Base-by-base conservation (phyloP, 176 grass and related monocot species). In the Elymus sibiricus region DNA sequence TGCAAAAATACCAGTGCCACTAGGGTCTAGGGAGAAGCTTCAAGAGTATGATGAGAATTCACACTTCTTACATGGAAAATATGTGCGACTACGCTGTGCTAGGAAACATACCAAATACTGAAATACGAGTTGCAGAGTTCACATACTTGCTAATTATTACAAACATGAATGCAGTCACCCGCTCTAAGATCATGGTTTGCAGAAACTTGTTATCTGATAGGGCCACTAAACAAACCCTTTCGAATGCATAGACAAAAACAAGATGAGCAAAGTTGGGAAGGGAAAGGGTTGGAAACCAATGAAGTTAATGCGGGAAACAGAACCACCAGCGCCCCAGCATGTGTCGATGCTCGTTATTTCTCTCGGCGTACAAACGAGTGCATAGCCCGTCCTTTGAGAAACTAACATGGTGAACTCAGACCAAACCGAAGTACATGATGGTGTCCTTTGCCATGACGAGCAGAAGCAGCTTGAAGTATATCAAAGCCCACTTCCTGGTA, bases 401-500 rank as follows among this genome's bases (percentile, higher is more conserved):
- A 65, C 62, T 58, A 75, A 22, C 32, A 64, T 11, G 3, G 31
- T 11, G 16, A 87, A 29, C 62, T 90, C 82, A 96, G 82, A 90
- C 82, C 74, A 96, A 60, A 84, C 94, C 77, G n/a, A 99, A 94
- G 74, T 56, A 83, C 58, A 92, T 31, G 12, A 97, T 80, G 72
- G 90, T 97, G 79, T 99, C 94, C 90, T 97, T 97, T 0, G 94
- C 92, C 85, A 94, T 91, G 85, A 96, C 84, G 62, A 96, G 78
- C 64, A 99, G 76, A 32, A 99, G 86, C 66, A 99, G 68, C 77
- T 93, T 92, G 42, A 96, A 91, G 80, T 99, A 96, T 80, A 99
- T 91, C 75, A 96, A 82, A 66, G 90, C 77, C 94, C 97, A 99
- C 92, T 88, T 91, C 86, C 86, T 92, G 55, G 97, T 96, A 42